A percentile compares a stretch with the other conserved stretches of the same genome.
These are phyloP conservation scores for Scedosporium apiospermum DNA, from an alignment of 2,329 filamentous ascomycete genomes.

Conservation along the genomic window DNA sequence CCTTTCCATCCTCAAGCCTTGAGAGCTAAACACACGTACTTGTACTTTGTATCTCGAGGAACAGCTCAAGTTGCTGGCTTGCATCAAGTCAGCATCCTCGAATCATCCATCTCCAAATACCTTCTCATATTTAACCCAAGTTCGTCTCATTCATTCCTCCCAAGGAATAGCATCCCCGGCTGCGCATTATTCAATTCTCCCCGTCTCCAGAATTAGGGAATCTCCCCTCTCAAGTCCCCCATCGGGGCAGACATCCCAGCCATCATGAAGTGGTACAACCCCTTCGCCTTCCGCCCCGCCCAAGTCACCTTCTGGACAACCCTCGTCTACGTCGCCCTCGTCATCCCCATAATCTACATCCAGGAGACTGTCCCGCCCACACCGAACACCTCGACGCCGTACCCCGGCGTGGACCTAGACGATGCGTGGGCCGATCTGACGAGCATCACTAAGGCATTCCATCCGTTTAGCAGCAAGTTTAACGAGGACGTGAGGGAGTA, in stretches of 20 bases:
- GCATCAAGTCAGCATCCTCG: too few relatives aligned
- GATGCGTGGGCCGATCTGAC: slow-evolving; percentile 83
- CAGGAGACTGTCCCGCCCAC: slow-evolving; percentile 60
- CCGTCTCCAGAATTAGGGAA: background rate
- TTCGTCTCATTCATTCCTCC: too few relatives aligned
- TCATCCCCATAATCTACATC: slow-evolving; percentile 61
- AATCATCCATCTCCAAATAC: too few relatives aligned
- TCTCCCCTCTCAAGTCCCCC: background rate
- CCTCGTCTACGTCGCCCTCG: slow-evolving; percentile 65
- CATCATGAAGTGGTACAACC: slow-evolving; percentile 28
- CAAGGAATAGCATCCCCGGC: background rate
- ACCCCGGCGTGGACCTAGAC: slow-evolving; percentile 64
- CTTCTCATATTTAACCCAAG: too few relatives aligned
- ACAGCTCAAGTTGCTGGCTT: too few relatives aligned
- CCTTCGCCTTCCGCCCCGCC: slow-evolving; percentile 67
- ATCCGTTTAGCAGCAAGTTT: slow-evolving; percentile 78
- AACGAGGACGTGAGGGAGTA: slow-evolving; percentile 76
- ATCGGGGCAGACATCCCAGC: background rate
- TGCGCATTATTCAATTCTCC: background rate
- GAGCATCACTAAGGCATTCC: slow-evolving; percentile 62
- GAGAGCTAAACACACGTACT: too few relatives aligned
- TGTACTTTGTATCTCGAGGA: too few relatives aligned
- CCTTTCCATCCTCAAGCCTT: too few relatives aligned
- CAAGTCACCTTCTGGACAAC: slow-evolving; percentile 76
- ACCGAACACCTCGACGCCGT: slow-evolving; percentile 42